Evolutionary conservation across 2,329 filamentous ascomycete genomes (phyloP).

Genomic region (Alternaria sp.): DNA sequence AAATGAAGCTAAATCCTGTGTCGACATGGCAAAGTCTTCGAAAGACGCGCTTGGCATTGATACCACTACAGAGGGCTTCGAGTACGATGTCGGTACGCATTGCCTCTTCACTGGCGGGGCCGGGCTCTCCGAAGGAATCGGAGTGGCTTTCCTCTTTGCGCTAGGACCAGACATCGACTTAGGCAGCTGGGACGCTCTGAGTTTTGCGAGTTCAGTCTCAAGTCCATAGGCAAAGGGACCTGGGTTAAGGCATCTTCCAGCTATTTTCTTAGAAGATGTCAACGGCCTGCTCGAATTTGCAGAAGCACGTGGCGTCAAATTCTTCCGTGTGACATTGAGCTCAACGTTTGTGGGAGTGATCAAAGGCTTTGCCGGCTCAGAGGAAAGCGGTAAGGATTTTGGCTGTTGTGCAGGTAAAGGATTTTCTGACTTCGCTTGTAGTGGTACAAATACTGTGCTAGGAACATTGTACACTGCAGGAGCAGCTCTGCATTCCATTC

Average conservation of each 20-base stretch:
- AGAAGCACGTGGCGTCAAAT: not conserved
- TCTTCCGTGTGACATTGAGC: not conserved
- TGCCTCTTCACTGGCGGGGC: constrained; percentile 4
- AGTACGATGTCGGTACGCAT: not conserved
- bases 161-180: constrained; percentile 3
- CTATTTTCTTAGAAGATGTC: constrained; percentile 10
- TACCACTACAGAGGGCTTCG: not conserved
- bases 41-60: constrained; percentile 3
- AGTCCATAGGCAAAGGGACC: constrained; percentile 15
- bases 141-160: constrained; percentile 8
- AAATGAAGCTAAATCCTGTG: constrained; percentile 39
- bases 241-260: constrained; percentile 14
- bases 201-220: constrained; percentile 13
- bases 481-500: not conserved
- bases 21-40: constrained; percentile 37
- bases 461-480: not conserved
- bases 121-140: not conserved
- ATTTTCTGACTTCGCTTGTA: not conserved
- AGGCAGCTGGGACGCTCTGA: constrained; percentile 14
- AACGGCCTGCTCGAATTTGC: constrained; percentile 5
- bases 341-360: not conserved
- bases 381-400: not conserved
- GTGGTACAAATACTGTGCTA: not conserved
- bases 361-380: not conserved
- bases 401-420: not conserved